Evolutionary conservation across 345 rosid species (phyloP).

Genomic region (Syzygium oleosum): DNA sequence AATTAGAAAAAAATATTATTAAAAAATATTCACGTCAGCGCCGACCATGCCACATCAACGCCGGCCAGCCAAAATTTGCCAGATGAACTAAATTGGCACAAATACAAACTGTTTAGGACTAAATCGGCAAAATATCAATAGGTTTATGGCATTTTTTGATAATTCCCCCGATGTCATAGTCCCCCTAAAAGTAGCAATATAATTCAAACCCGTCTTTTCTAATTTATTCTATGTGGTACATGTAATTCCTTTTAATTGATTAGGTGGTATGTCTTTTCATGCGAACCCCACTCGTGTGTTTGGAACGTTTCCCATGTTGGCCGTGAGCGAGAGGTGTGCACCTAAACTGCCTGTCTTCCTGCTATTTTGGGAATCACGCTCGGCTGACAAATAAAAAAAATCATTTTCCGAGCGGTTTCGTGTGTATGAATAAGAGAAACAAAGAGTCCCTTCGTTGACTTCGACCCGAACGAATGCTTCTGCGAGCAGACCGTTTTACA

Average conservation of each 20-base stretch:
- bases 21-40: no score
- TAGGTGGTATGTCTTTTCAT: background rate
- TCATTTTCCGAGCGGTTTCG: background rate
- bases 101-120: no score
- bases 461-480: background rate
- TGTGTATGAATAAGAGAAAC: background rate
- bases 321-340: background rate
- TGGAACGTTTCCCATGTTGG: background rate
- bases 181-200: background rate
- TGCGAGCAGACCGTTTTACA: background rate
- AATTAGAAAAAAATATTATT: no score
- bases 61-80: no score
- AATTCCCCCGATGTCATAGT: no score
- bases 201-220: background rate
- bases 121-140: no score
- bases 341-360: background rate
- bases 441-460: background rate
- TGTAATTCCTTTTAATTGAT: background rate
- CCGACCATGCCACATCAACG: no score
- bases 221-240: background rate
- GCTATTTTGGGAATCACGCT: background rate
- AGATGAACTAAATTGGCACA: no score
- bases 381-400: no score
- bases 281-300: background rate
- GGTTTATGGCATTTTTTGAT: no score